Evolutionary conservation across 139 green algal genomes (phyloP).

Genomic region (Micractinium conductrix): DNA sequence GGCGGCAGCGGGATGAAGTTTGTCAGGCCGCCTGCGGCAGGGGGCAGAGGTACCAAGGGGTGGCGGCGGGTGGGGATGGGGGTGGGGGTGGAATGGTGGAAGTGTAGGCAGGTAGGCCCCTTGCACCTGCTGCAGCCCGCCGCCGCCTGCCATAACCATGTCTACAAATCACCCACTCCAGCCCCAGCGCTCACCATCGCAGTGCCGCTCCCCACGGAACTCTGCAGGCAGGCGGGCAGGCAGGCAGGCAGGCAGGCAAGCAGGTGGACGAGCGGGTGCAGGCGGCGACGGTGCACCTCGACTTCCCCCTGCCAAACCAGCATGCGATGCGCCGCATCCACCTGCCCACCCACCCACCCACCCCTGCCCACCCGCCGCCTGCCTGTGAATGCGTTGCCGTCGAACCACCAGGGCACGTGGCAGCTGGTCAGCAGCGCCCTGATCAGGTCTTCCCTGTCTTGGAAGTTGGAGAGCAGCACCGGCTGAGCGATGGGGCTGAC

Average conservation of each 20-base stretch:
- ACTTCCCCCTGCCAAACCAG: not conserved
- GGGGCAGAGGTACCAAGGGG: not conserved
- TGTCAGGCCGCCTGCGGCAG: slow-evolving; percentile 55
- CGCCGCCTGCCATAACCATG: too few relatives aligned
- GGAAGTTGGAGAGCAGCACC: slow-evolving; percentile 67
- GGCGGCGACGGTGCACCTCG: not conserved
- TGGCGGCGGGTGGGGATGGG: too few relatives aligned
- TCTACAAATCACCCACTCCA: too few relatives aligned
- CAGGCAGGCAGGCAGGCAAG: not conserved
- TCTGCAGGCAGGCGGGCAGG: not conserved
- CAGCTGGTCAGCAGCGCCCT: slow-evolving; percentile 77
- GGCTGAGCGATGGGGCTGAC: slow-evolving; percentile 42
- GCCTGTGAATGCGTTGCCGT: slow-evolving; percentile 24
- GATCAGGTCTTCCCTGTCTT: slow-evolving; percentile 79
- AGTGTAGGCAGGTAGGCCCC: too few relatives aligned
- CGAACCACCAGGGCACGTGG: slow-evolving; percentile 74
- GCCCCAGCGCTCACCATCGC: slow-evolving; percentile 55
- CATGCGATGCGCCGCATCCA: too few relatives aligned
- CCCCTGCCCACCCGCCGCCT: not conserved
- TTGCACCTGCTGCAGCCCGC: too few relatives aligned
- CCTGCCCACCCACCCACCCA: not conserved
- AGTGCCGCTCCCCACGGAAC: slow-evolving; percentile 65
- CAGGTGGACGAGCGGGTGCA: not conserved
- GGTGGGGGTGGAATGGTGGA: too few relatives aligned
- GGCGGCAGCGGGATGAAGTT: slow-evolving; percentile 83